Conservation (phyloP, 2,329 filamentous ascomycete species). For the Tolypocladium tropicale region DNA sequence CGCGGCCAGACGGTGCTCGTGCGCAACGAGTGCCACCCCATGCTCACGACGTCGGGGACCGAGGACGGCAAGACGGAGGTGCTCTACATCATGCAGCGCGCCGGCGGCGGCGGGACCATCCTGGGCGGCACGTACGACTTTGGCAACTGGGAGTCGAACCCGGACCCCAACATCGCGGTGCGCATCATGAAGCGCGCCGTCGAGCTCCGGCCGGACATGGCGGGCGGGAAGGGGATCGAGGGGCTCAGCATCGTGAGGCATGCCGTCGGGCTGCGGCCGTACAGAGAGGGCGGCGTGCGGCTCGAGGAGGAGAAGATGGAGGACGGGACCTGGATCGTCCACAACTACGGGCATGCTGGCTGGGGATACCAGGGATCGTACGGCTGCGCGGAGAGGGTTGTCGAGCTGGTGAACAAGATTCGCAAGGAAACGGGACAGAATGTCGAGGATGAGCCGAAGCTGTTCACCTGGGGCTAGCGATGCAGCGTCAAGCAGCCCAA, state of each 20-base stretch:
- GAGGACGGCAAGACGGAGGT: slow-evolving; percentile 65
- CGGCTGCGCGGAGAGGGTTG: slow-evolving; percentile 57
- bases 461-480: slow-evolving; percentile 15
- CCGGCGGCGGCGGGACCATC: slow-evolving; percentile 70
- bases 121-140: slow-evolving; percentile 79
- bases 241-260: slow-evolving; percentile 69
- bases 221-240: slow-evolving; percentile 56
- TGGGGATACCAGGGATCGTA: slow-evolving; percentile 66
- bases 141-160: slow-evolving; percentile 67
- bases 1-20: slow-evolving; percentile 80
- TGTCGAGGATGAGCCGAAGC: slow-evolving; percentile 16
- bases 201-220: slow-evolving; percentile 53
- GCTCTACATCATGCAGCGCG: slow-evolving; percentile 74
- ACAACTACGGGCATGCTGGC: slow-evolving; percentile 71
- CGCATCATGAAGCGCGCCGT: slow-evolving; percentile 77
- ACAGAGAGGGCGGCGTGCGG: slow-evolving; percentile 61
- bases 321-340: slow-evolving; percentile 56
- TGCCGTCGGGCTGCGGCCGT: slow-evolving; percentile 71
- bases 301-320: slow-evolving; percentile 49
- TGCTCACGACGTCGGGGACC: slow-evolving; percentile 61
- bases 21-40: slow-evolving; percentile 62
- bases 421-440: slow-evolving; percentile 16
- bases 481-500: fast-evolving
- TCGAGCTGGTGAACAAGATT: slow-evolving; percentile 58
- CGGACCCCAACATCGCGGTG: slow-evolving; percentile 68